Conservation (phyloP, 2,329 filamentous ascomycete genomes). For the Zasmidium cellare region DNA sequence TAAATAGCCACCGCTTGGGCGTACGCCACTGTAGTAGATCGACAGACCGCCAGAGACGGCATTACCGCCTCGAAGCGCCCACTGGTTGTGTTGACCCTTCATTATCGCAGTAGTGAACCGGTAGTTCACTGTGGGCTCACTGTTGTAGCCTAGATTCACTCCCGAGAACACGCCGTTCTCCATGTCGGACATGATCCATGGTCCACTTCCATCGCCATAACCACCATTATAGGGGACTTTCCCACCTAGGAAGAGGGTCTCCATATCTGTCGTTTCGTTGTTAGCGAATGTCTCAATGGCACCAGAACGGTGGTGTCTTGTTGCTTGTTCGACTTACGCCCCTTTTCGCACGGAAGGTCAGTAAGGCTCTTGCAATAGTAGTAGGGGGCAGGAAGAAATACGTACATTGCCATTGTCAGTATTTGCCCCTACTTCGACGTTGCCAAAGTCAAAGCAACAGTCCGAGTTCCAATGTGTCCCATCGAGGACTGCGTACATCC, state of each 20-base stretch:
- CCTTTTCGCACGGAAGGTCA: constrained; percentile 26
- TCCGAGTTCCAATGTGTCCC: constrained; percentile 58
- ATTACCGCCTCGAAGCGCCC: constrained; percentile 61
- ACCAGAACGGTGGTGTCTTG: constrained; percentile 49
- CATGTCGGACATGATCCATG: constrained; percentile 68
- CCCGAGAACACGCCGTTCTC: constrained; percentile 68
- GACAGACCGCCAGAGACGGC: constrained; percentile 55
- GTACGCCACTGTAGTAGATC: constrained; percentile 59
- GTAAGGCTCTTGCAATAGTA: too few relatives aligned
- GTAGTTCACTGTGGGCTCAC: constrained; percentile 52
- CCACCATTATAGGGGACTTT: constrained; percentile 56
- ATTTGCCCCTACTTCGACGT: constrained; percentile 41
- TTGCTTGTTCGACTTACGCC: too few relatives aligned
- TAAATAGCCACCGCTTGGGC: constrained; percentile 58
- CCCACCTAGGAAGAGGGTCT: constrained; percentile 62
- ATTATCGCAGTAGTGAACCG: constrained; percentile 59
- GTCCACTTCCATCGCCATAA: constrained; percentile 57
- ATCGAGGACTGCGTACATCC: constrained; percentile 62
- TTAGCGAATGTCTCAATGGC: constrained; percentile 42
- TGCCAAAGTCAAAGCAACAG: constrained; percentile 50
- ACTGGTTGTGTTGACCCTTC: constrained; percentile 58
- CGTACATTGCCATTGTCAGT: constrained; percentile 55
- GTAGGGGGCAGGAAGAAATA: too few relatives aligned
- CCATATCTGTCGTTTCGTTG: constrained; percentile 67
- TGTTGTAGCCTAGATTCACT: constrained; percentile 47